Evolutionary conservation across 768 basidiomycete genomes (phyloP).

Genomic region (Suillus clintonianus): DNA sequence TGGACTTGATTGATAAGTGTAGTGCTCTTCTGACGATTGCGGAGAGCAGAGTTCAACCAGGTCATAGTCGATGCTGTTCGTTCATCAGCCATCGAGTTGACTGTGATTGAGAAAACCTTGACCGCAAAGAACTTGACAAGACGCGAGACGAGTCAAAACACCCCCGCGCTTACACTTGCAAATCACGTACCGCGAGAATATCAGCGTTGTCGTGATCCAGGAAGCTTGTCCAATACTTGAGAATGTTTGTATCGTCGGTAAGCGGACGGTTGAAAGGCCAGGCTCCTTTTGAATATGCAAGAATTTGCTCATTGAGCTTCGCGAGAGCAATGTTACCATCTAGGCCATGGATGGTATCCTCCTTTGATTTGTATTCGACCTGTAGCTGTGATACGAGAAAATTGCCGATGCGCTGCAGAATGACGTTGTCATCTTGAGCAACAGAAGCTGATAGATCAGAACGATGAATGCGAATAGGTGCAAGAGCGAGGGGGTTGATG

Average conservation of each 20-base stretch:
- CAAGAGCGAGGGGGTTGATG: too few species aligned
- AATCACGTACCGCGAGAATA: not conserved
- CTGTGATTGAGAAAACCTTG: too few species aligned
- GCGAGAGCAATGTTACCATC: not conserved
- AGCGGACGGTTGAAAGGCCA: not conserved
- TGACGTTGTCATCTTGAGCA: too few species aligned
- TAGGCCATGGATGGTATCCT: not conserved
- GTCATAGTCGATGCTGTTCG: too few species aligned
- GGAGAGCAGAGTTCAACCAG: constrained; percentile 4
- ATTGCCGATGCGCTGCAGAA: too few species aligned
- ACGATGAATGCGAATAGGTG: too few species aligned
- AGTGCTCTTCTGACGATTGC: not conserved
- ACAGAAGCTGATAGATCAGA: too few species aligned
- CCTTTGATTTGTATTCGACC: not conserved
- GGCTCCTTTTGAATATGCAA: not conserved
- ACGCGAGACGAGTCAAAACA: not conserved
- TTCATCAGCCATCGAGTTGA: constrained; percentile 6
- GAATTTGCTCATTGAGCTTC: not conserved
- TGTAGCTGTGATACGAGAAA: not conserved
- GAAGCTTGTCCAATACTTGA: constrained; percentile 1
- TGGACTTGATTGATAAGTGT: constrained; percentile 10
- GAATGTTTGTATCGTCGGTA: not conserved
- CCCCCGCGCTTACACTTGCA: not conserved
- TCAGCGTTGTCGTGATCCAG: not conserved
- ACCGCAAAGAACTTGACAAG: not conserved